Base-by-base conservation (phyloP, 495 filamentous ascomycete species). In the Parathielavia hyrcaniae region DNA sequence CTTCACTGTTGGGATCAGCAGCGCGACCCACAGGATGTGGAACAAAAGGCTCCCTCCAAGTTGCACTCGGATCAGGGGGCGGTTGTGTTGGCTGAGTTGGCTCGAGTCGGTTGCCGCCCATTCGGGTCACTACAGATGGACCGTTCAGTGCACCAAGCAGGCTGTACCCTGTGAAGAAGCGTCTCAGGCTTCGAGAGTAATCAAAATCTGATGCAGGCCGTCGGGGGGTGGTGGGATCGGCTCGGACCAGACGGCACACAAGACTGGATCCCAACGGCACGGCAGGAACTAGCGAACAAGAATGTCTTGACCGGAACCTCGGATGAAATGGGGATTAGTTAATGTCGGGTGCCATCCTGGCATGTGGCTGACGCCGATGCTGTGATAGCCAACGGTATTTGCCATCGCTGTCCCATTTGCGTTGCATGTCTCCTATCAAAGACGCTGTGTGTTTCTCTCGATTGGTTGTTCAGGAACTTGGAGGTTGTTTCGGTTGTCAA, bases 21-120 rank as follows among this genome's bases (percentile, higher is more conserved):
- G 11, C 22, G 32, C 36, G 60, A 43, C 46, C 60, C 60, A 58
- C 55, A 50, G 45, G 5, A 13, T 5, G 60, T 62, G 55, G 60
- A 32, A 62, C 55, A 17, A 20, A 16, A 36, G 35, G 54, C 20
- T 40, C 53, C 43, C 40, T 41, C 47, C 14, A 43, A 43, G n/a
- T 51, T 48, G 59, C 16, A 22, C 44, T 22, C 30, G 23, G 22
- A 43, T 60, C 35, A 48, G 36, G 11, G 5, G 30, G 44, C n/a
- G n/a, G n/a, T n/a, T n/a, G n/a, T n/a, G n/a, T n/a, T n/a, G n/a
- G n/a, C 53, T 44, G 49, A 53, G 57, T 48, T 53, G 49, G 57
- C 49, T 48, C 57, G 41, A 56, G 57, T 53, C 49, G 34, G 34
- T 30, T 53, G 57, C 57, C 38, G 38, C 11, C 12, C 38, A 40